These are phyloP conservation scores for Camellia oleifera DNA, from an alignment of 179 eudicot genomes.

Conservation along the genomic window DNA sequence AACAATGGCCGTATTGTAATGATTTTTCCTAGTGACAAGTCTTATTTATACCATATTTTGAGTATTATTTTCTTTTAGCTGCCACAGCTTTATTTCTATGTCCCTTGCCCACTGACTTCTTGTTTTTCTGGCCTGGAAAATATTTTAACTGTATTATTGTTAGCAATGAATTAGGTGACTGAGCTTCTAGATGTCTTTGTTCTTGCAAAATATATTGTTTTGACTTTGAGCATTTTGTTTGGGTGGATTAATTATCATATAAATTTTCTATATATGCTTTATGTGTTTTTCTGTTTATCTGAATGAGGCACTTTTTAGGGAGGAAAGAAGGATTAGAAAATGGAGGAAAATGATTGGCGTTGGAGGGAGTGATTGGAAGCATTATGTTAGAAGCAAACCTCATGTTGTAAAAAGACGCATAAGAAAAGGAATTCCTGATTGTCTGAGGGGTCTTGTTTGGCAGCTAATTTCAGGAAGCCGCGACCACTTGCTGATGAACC, in stretches of 20 bases:
- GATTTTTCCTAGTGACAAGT: not conserved
- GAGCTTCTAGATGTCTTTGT: not conserved
- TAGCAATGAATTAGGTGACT: not conserved
- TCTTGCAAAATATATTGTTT: not conserved
- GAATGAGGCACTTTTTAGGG: slow-evolving; percentile 46
- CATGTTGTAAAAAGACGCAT: slow-evolving; percentile 83
- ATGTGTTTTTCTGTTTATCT: not conserved
- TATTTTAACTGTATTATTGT: not conserved
- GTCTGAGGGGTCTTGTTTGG: slow-evolving; percentile 98
- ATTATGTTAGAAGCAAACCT: slow-evolving; percentile 78
- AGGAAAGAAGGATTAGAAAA: slow-evolving; percentile 85
- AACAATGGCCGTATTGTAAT: not conserved
- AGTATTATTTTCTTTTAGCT: not conserved
- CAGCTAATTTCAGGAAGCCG: slow-evolving; percentile 96
- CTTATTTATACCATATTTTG: not conserved
- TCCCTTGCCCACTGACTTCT: not conserved
- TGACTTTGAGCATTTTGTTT: not conserved
- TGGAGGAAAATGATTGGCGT: slow-evolving; percentile 99
- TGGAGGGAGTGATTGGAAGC: slow-evolving; percentile 98
- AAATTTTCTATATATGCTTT: not conserved
- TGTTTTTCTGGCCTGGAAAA: not conserved
- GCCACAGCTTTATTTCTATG: not conserved
- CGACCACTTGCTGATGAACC: slow-evolving; percentile 93
- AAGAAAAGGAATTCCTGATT: slow-evolving; percentile 96
- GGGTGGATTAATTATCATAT: slow-evolving; percentile 5